Percentiles rank a stretch among this genome's conserved stretches.
Conservation (phyloP, 805 yeast species). For the Clavispora phyllophila region DNA sequence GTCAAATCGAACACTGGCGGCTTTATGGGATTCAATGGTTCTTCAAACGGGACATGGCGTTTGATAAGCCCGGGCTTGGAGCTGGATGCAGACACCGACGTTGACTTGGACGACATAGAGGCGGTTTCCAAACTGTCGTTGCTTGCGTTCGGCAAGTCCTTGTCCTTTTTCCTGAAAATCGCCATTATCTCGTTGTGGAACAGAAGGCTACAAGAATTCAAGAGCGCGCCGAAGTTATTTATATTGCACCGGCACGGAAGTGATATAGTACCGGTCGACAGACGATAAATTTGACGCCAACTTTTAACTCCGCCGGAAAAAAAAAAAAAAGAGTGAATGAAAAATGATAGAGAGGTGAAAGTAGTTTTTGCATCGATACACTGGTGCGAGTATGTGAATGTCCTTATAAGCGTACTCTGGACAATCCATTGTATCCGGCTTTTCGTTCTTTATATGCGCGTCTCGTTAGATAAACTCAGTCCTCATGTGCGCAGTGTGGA, state of each 20-base stretch:
- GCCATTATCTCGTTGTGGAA: slow-evolving; percentile 6
- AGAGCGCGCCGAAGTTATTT: background rate
- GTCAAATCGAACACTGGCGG: slow-evolving; percentile 27
- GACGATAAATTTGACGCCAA: background rate
- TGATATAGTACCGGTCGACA: background rate
- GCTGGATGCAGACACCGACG: slow-evolving; percentile 8
- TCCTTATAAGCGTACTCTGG: too few relatives aligned
- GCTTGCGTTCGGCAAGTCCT: slow-evolving; percentile 6
- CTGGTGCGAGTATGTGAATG: too few relatives aligned
- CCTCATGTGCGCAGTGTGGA: too few relatives aligned
- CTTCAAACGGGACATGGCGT: slow-evolving; percentile 35
- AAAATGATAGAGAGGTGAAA: too few relatives aligned
- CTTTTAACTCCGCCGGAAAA: background rate
- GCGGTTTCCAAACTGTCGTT: slow-evolving; percentile 10
- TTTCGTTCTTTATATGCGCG: too few relatives aligned
- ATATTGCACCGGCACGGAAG: background rate
- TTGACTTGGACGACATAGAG: slow-evolving; percentile 13
- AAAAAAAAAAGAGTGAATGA: background rate
- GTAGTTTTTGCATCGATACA: too few relatives aligned
- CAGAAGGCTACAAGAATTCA: background rate
- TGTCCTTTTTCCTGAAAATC: slow-evolving; percentile 7
- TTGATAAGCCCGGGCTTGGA: slow-evolving; percentile 24
- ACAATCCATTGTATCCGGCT: too few relatives aligned
- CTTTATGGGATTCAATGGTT: slow-evolving; percentile 31
- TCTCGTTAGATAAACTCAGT: too few relatives aligned